These are phyloP conservation scores for Trichophyton verrucosum DNA, from an alignment of 2,329 filamentous ascomycete species.

Conservation along the genomic window DNA sequence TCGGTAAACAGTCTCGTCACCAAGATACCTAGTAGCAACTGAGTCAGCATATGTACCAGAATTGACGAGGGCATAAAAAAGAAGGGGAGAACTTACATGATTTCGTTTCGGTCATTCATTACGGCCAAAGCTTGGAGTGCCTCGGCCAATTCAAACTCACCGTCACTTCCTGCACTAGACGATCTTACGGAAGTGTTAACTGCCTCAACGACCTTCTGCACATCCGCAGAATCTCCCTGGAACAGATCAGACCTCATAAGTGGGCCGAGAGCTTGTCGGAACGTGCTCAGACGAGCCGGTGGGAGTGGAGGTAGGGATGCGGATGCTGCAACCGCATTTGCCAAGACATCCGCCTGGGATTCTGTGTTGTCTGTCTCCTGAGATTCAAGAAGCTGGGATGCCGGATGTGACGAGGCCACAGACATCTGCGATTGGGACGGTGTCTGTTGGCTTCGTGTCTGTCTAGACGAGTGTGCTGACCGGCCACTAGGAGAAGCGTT, in stretches of 20 bases:
- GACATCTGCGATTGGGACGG: conserved; percentile 42
- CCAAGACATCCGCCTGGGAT: conserved; percentile 8
- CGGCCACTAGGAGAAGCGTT: conserved; percentile 33
- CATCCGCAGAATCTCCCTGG: conserved; percentile 60
- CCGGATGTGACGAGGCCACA: conserved; percentile 66
- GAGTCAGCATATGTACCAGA: neutral
- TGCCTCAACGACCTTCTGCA: conserved; percentile 61
- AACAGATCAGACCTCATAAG: conserved; percentile 76
- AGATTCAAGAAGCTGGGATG: conserved; percentile 54
- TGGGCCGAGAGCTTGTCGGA: conserved; percentile 70
- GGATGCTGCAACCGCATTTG: conserved; percentile 18
- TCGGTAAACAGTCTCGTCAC: conserved; percentile 56
- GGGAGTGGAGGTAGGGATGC: conserved; percentile 42
- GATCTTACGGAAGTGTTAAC: conserved; percentile 60
- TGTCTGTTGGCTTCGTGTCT: conserved; percentile 19
- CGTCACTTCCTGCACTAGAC: conserved; percentile 36
- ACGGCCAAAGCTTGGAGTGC: conserved; percentile 63
- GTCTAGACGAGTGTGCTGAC: conserved; percentile 4
- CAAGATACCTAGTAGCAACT: conserved; percentile 29
- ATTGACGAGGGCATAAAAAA: conserved; percentile 25
- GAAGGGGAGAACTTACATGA: conserved; percentile 59
- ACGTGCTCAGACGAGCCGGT: conserved; percentile 53
- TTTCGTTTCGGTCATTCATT: conserved; percentile 73
- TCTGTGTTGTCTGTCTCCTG: conserved; percentile 30
- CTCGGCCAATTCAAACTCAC: conserved; percentile 57